Evolutionary conservation across 1,284 basidiomycete genomes (phyloP).

Genomic region (Irpex sp.): DNA sequence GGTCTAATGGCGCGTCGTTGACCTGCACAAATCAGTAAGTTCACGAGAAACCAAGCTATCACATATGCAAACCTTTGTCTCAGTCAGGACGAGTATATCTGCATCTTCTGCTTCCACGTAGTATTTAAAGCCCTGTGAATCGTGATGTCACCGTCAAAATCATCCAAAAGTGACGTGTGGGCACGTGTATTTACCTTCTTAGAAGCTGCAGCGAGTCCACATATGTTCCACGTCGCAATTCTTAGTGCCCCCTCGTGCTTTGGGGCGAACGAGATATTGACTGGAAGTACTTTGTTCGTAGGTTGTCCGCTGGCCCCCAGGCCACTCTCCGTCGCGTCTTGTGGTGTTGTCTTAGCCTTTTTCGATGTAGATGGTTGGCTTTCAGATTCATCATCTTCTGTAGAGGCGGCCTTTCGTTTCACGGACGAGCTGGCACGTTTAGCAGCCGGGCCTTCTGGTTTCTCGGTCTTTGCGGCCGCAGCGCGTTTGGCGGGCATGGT

Average conservation of each 20-base stretch:
- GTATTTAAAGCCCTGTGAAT: constrained; percentile 64
- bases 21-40: constrained; percentile 39
- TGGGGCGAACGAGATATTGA: constrained; percentile 55
- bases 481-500: constrained; percentile 6
- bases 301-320: constrained; percentile 49
- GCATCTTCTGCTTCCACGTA: constrained; percentile 84
- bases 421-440: background rate
- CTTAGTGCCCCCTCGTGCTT: constrained; percentile 45
- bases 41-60: background rate
- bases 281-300: constrained; percentile 69
- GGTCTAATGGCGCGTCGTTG: constrained; percentile 62
- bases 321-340: constrained; percentile 19
- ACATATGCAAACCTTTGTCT: constrained; percentile 63
- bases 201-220: constrained; percentile 61
- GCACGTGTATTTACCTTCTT: constrained; percentile 53
- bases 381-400: background rate
- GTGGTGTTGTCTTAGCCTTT: constrained; percentile 15
- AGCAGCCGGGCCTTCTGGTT: background rate
- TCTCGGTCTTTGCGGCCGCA: background rate
- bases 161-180: background rate
- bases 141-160: background rate
- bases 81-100: constrained; percentile 76
- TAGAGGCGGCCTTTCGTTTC: constrained; percentile 5
- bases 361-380: background rate
- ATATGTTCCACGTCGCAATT: constrained; percentile 76